Conservation (phyloP, 176 grass and related monocot genomes). For the Avena eriantha region DNA sequence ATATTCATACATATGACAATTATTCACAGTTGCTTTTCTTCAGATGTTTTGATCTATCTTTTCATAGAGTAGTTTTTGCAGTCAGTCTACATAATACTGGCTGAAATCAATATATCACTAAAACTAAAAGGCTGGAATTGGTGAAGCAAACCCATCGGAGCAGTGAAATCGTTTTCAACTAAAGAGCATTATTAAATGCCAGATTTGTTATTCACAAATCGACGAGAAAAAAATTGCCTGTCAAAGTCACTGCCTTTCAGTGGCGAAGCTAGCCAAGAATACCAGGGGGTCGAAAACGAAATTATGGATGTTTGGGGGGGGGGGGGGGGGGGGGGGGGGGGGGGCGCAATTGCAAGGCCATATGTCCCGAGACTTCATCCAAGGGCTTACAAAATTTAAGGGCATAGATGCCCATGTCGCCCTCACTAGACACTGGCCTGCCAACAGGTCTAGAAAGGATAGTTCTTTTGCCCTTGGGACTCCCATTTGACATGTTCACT, state of each 20-base stretch:
- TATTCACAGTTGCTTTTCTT: neutral
- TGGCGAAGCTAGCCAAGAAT: too few relatives aligned
- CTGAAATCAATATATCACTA: constrained; percentile 16
- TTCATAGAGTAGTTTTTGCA: constrained; percentile 13
- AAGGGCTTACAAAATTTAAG: neutral
- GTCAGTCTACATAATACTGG: neutral
- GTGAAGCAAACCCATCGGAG: neutral
- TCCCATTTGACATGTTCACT: neutral
- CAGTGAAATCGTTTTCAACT: constrained; percentile 28
- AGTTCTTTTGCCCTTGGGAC: neutral
- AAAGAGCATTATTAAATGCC: neutral
- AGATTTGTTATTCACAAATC: neutral
- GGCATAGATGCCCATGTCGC: neutral
- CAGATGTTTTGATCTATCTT: neutral
- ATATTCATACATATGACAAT: constrained; percentile 6
- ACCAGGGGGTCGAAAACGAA: too few relatives aligned
- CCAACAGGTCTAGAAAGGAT: neutral
- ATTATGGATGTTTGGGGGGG: too few relatives aligned
- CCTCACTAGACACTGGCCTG: neutral
- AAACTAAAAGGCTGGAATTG: neutral
- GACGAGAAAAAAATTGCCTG: neutral
- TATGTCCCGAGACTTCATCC: too few relatives aligned
- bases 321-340: too few relatives aligned
- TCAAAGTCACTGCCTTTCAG: neutral
- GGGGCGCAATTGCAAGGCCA: too few relatives aligned